These are phyloP conservation scores for Balakata baccata DNA, from an alignment of 345 rosid species.

Conservation along the genomic window DNA sequence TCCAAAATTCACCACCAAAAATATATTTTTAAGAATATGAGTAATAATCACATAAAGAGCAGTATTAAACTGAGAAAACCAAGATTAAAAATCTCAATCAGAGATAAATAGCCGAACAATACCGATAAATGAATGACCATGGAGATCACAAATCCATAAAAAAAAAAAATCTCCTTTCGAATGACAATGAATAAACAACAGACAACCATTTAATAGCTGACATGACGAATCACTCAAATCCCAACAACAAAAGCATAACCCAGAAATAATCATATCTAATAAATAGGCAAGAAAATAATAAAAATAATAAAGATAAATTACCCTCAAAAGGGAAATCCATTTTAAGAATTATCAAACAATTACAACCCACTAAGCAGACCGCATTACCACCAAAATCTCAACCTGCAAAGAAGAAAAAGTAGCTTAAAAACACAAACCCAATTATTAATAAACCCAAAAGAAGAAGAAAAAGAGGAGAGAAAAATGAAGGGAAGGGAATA, in stretches of 20 bases:
- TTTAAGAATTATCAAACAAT: slow-evolving; percentile 17
- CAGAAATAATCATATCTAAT: background rate
- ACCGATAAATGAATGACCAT: background rate
- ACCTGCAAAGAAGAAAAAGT: slow-evolving; percentile 25
- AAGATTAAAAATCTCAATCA: slow-evolving; percentile 11
- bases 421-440: too few relatives aligned
- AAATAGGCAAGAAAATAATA: background rate
- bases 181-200: background rate
- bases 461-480: background rate
- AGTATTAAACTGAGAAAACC: background rate
- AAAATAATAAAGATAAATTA: too few relatives aligned
- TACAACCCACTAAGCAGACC: slow-evolving; percentile 28
- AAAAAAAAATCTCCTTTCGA: background rate
- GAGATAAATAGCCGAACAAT: slow-evolving; percentile 6
- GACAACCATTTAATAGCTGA: background rate
- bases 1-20: slow-evolving; percentile 23
- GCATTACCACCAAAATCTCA: slow-evolving; percentile 44
- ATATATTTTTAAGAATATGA: background rate
- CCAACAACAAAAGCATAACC: background rate
- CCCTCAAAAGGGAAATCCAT: slow-evolving; percentile 41
- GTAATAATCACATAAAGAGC: background rate
- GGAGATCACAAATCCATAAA: background rate
- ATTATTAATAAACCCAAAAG: slow-evolving; percentile 6
- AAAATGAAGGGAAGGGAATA: slow-evolving; percentile 10
- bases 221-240: background rate